Base-by-base conservation (phyloP, 805 yeast species). In the Metschnikowia colocasiae region DNA sequence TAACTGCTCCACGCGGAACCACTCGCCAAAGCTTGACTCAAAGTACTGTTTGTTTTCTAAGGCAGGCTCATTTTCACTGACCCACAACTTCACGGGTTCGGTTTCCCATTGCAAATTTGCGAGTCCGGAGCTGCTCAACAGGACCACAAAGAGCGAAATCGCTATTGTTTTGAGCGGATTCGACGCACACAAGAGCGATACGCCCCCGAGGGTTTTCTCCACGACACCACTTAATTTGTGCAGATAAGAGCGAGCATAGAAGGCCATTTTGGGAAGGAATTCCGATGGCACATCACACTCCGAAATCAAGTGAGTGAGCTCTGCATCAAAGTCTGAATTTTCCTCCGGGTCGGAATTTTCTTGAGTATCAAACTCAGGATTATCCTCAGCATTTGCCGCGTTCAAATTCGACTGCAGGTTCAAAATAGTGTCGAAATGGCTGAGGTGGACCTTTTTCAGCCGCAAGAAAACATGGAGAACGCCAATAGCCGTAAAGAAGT, bases 31-130 rank as follows among this genome's bases (percentile, higher is more conserved):
- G 51, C 81, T 79, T 18, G 76, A 75, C 61, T 94, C 97, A 61
- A 81, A 92, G 55, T 72, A 82, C 46, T 73, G 68, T 57, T 83
- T 82, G 57, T 92, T 84, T 35, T 76, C 68, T 45, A 74, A 83
- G 10, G 90, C 89, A 3, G 79, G 81, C 8, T 94, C 85, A 18
- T 69, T 59, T 2, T 91, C 82, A 54, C 94, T 84, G 0, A 94
- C 98, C 99, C 99, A 92, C 26, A 92, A 69, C 51, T 83, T 81
- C 3, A 86, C 79, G 0, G 99, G 98, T 54, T 87, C 74, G 2
- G 81, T 81, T 60, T 91, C 97, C 23, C 91, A 70, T 38, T 80
- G 64, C 8, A 83, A 71, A 44, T 69, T 63, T 5, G 64, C 56
- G 39, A 81, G 65, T 6, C 87, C 88, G 0, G 76, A 60, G 1